These are phyloP conservation scores for Proliferodiscus dingleyae DNA, from an alignment of 2,329 filamentous ascomycete genomes.

Conservation along the genomic window DNA sequence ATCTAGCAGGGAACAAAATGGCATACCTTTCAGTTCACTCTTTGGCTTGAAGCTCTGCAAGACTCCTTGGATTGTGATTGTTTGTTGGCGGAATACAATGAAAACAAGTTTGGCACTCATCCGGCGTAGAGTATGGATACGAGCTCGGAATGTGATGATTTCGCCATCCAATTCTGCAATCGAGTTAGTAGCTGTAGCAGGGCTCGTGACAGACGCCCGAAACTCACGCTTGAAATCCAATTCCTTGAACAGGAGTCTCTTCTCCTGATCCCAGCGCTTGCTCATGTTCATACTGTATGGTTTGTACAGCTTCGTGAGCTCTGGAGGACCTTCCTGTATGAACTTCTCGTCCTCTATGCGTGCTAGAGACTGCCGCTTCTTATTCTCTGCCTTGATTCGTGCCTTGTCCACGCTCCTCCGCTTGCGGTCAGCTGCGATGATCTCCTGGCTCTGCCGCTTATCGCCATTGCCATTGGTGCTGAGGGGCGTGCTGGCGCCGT, in stretches of 20 bases:
- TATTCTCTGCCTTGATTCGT: constrained; percentile 22
- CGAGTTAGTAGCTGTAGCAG: constrained; percentile 2
- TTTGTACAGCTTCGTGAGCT: constrained; percentile 28
- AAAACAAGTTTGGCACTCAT: constrained; percentile 82
- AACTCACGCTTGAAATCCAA: constrained; percentile 27
- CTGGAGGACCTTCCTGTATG: constrained; percentile 24
- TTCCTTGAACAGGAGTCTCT: constrained; percentile 29
- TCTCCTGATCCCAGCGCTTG: constrained; percentile 28
- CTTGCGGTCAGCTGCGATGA: constrained; percentile 18
- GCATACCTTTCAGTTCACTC: constrained; percentile 19
- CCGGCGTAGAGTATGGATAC: constrained; percentile 73
- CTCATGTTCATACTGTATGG: constrained; percentile 33
- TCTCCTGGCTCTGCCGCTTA: constrained; percentile 22
- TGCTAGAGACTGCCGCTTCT: constrained; percentile 25
- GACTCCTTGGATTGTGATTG: constrained; percentile 79
- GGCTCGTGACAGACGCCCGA: not conserved
- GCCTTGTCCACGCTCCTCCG: constrained; percentile 25
- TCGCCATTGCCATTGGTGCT: constrained; percentile 8
- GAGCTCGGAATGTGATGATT: constrained; percentile 53
- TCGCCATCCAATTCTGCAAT: constrained; percentile 24
- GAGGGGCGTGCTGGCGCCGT: constrained; percentile 3
- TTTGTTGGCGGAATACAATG: constrained; percentile 79
- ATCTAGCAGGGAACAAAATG: not conserved
- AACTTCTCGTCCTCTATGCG: constrained; percentile 29
- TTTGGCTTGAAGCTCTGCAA: constrained; percentile 38